Evolutionary conservation across 2,329 filamentous ascomycete genomes (phyloP).

Genomic region (Phialemoniopsis sp.): DNA sequence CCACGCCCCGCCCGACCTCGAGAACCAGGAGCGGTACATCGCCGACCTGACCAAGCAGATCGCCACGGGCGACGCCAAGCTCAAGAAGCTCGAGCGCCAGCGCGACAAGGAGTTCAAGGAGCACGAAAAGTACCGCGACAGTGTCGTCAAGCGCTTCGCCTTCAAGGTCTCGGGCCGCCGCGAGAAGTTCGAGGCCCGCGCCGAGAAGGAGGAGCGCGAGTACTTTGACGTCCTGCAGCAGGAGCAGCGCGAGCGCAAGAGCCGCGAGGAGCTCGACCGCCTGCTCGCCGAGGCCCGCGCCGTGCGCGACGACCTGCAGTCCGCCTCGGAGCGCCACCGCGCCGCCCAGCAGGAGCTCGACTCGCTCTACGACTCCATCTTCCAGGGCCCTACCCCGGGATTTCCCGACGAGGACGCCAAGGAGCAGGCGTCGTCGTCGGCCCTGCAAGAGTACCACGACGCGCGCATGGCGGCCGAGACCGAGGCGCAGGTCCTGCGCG

Average conservation of each 20-base stretch:
- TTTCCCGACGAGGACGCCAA: slow-evolving; percentile 48
- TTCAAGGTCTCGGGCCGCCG: slow-evolving; percentile 45
- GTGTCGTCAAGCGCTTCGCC: slow-evolving; percentile 44
- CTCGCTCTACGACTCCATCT: slow-evolving; percentile 47
- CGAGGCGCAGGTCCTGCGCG: slow-evolving; percentile 33
- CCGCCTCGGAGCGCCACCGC: slow-evolving; percentile 25
- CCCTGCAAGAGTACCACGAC: slow-evolving; percentile 30
- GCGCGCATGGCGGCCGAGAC: slow-evolving; percentile 27
- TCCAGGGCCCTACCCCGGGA: slow-evolving; percentile 45
- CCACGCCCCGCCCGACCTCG: slow-evolving; percentile 38
- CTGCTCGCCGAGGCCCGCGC: slow-evolving; percentile 34
- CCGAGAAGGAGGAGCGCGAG: slow-evolving; percentile 49
- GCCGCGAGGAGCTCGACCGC: slow-evolving; percentile 30
- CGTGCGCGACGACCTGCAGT: slow-evolving; percentile 28
- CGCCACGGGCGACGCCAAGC: slow-evolving; percentile 23
- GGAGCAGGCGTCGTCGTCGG: slow-evolving; percentile 30
- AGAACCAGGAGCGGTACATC: slow-evolving; percentile 40
- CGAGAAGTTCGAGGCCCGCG: slow-evolving; percentile 42
- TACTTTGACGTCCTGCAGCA: slow-evolving; percentile 49
- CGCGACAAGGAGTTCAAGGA: slow-evolving; percentile 44
- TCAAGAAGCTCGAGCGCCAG: slow-evolving; percentile 31
- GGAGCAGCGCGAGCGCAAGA: slow-evolving; percentile 37
- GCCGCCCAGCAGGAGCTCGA: slow-evolving; percentile 43
- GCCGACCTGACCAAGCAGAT: slow-evolving; percentile 38
- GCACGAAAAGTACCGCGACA: slow-evolving; percentile 49